phyloP scores from a whole-genome alignment of 257 asterid genomes.

The Rehmannia glutinosa region DNA sequence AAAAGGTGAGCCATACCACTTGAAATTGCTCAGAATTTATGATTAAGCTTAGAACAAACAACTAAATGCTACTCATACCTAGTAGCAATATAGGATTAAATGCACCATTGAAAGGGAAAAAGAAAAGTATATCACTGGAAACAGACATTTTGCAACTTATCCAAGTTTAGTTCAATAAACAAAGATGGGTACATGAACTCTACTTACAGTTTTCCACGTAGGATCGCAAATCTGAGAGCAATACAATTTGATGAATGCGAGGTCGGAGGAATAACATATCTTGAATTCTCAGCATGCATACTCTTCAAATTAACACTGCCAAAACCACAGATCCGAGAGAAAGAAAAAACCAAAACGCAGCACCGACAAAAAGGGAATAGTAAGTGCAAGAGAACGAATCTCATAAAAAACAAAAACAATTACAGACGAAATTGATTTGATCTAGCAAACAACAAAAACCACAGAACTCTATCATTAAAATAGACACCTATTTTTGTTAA shows the following conservation, averaged over 20 bases:
- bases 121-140: background rate
- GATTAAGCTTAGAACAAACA: too few species aligned
- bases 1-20: too few species aligned
- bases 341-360: slow-evolving; percentile 28
- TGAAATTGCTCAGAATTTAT: too few species aligned
- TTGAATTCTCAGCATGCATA: slow-evolving; percentile 79
- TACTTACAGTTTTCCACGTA: slow-evolving; percentile 53
- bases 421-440: background rate
- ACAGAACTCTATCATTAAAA: background rate
- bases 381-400: slow-evolving; percentile 19
- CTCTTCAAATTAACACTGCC: slow-evolving; percentile 93
- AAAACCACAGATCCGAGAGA: slow-evolving; percentile 54
- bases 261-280: slow-evolving; percentile 56
- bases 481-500: background rate
- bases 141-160: background rate
- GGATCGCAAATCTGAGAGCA: slow-evolving; percentile 70
- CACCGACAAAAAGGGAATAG: slow-evolving; percentile 14
- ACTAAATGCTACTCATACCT: too few species aligned
- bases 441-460: background rate
- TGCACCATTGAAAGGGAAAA: background rate
- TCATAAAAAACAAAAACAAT: slow-evolving; percentile 14
- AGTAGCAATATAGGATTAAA: too few species aligned
- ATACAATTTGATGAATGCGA: slow-evolving; percentile 82
- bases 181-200: slow-evolving; percentile 8
- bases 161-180: background rate